Conservation (phyloP, 805 yeast genomes). For the Metschnikowia henanensis region DNA sequence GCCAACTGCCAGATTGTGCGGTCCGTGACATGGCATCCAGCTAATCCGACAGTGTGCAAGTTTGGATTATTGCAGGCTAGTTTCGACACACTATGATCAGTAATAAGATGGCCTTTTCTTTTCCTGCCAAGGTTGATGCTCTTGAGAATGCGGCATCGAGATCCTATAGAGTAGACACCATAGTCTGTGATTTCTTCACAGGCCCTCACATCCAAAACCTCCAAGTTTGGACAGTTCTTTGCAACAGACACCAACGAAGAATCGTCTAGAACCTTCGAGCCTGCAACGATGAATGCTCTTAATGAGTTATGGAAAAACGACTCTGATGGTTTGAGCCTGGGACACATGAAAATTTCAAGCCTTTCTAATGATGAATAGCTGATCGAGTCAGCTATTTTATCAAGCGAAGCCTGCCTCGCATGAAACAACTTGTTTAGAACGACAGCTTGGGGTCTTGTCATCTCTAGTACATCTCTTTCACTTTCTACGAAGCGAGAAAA, state of each 20-base stretch:
- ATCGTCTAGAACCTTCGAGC: constrained; percentile 65
- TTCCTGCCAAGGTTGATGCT: constrained; percentile 82
- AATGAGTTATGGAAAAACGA: constrained; percentile 29
- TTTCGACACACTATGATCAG: constrained; percentile 65
- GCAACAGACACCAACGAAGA: constrained; percentile 52
- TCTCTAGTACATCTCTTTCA: constrained; percentile 1
- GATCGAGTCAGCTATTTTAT: constrained; percentile 39
- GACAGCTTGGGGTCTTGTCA: constrained; percentile 40
- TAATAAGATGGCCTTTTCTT: constrained; percentile 59
- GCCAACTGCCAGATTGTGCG: constrained; percentile 80
- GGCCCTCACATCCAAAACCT: constrained; percentile 75
- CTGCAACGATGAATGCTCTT: constrained; percentile 63
- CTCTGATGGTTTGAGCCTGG: constrained; percentile 56
- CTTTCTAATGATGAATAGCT: constrained; percentile 54
- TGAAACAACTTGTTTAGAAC: constrained; percentile 66
- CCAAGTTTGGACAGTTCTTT: constrained; percentile 55
- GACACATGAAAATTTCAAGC: constrained; percentile 85
- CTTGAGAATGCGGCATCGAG: constrained; percentile 54
- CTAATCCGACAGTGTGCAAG: constrained; percentile 75
- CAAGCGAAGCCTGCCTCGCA: constrained; percentile 54
- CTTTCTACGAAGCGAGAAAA: constrained; percentile 38
- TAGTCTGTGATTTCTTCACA: constrained; percentile 77
- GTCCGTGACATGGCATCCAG: constrained; percentile 85
- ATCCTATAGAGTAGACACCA: constrained; percentile 69
- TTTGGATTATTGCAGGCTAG: constrained; percentile 53